Evolutionary conservation across 2,329 filamentous ascomycete species (phyloP).

Genomic region (Beauveria australis): DNA sequence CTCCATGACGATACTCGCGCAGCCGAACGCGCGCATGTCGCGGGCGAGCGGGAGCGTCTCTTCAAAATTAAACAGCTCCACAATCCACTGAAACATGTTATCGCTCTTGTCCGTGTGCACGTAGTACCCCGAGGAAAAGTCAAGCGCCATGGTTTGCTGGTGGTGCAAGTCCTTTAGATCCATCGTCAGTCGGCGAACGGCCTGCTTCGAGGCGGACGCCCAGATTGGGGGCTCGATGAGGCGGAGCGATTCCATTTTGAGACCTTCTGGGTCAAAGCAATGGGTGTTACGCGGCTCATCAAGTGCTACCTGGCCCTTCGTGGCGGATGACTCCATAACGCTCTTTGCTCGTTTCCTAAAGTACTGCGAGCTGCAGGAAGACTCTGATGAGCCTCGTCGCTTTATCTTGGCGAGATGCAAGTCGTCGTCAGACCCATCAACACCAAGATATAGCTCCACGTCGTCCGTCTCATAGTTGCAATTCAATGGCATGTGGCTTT

Average conservation of each 20-base stretch:
- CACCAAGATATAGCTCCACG: not conserved
- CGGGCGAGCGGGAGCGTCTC: slow-evolving; percentile 56
- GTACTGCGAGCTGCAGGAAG: not conserved
- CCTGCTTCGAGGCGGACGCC: slow-evolving; percentile 53
- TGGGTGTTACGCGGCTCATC: not conserved
- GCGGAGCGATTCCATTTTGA: not conserved
- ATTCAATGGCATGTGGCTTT: not conserved
- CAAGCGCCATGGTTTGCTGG: slow-evolving; percentile 51
- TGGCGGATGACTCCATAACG: too few species aligned
- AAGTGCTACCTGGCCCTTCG: not conserved
- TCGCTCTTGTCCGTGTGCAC: slow-evolving; percentile 58
- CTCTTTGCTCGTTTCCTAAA: not conserved
- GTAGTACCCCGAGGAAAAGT: slow-evolving; percentile 73
- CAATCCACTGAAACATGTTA: slow-evolving; percentile 86
- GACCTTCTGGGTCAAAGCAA: not conserved
- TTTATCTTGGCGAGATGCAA: not conserved
- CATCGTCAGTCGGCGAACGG: slow-evolving; percentile 42
- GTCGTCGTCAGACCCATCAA: not conserved
- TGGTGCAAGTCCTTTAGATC: slow-evolving; percentile 58
- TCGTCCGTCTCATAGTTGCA: not conserved
- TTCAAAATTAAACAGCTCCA: slow-evolving; percentile 81
- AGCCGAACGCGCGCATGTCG: slow-evolving; percentile 58
- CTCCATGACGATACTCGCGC: slow-evolving; percentile 69
- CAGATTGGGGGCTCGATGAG: slow-evolving; percentile 46
- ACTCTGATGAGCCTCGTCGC: not conserved